A percentile compares a stretch with the other conserved stretches of the same genome.
Conservation (phyloP, 352 stramenopile genomes). For the Nothophytophthora sp. region DNA sequence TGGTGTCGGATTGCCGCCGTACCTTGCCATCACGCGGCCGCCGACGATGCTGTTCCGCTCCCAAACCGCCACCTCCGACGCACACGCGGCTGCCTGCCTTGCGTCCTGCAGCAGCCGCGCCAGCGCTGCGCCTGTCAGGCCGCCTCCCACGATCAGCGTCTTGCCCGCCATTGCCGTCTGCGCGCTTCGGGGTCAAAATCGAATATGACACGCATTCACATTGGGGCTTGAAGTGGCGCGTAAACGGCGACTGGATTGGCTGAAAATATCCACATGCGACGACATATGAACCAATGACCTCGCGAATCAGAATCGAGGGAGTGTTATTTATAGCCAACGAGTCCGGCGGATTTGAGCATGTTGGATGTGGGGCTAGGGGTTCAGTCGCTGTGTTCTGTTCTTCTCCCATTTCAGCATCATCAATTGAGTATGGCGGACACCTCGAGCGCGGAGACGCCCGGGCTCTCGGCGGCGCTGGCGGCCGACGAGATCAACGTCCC, state of each 20-base stretch:
- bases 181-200: neutral
- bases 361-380: neutral
- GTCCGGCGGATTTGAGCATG: no score
- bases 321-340: conserved; percentile 28
- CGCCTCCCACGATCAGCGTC: conserved; percentile 64
- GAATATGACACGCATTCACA: neutral
- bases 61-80: conserved; percentile 56
- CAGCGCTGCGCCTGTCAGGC: conserved; percentile 58
- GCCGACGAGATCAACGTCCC: conserved; percentile 35
- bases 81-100: conserved; percentile 28
- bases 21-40: conserved; percentile 71
- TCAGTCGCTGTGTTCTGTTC: neutral
- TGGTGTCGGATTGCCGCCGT: no score
- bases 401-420: neutral
- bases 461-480: conserved; percentile 13
- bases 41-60: conserved; percentile 73
- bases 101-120: conserved; percentile 54
- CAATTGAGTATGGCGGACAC: conserved; percentile 20
- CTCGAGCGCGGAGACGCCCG: conserved; percentile 20
- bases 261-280: conserved; percentile 7
- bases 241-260: conserved; percentile 15
- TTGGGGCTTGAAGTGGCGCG: conserved; percentile 13
- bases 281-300: conserved; percentile 9
- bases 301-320: neutral
- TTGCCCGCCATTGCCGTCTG: conserved; percentile 24